Evolutionary conservation across 257 asterid species (phyloP).

Genomic region (Lycium ferocissimum): DNA sequence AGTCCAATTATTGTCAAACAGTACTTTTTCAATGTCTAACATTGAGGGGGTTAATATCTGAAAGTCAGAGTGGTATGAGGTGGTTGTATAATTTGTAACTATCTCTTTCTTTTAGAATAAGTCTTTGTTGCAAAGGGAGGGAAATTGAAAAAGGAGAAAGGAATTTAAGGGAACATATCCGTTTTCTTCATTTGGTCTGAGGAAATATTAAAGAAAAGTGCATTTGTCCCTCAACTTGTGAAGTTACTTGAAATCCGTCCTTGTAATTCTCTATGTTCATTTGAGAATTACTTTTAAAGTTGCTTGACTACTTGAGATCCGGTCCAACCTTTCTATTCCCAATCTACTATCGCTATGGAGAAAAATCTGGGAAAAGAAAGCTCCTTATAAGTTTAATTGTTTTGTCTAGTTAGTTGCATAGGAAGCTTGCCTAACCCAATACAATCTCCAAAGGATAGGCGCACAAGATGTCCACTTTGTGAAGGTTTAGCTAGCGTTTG

Average conservation of each 20-base stretch:
- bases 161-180: not conserved
- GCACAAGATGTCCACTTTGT: not conserved
- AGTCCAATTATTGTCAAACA: not conserved
- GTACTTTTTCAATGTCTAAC: not conserved
- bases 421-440: not conserved
- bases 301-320: not conserved
- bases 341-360: not conserved
- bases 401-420: constrained; percentile 18
- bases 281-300: not conserved
- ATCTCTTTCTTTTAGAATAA: not conserved
- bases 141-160: not conserved
- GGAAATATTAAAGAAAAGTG: not conserved
- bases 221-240: constrained; percentile 13
- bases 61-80: constrained; percentile 12
- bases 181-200: not conserved
- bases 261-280: not conserved
- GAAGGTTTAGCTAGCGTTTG: not conserved
- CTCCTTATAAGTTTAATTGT: not conserved
- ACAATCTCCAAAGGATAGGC: not conserved
- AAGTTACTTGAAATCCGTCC: not conserved
- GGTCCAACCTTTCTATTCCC: not conserved
- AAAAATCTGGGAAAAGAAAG: not conserved
- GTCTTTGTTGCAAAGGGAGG: not conserved
- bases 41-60: not conserved
- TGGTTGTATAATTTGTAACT: no score